Base-by-base conservation (phyloP, 1,284 basidiomycete genomes). In the Ustilago hordei region DNA sequence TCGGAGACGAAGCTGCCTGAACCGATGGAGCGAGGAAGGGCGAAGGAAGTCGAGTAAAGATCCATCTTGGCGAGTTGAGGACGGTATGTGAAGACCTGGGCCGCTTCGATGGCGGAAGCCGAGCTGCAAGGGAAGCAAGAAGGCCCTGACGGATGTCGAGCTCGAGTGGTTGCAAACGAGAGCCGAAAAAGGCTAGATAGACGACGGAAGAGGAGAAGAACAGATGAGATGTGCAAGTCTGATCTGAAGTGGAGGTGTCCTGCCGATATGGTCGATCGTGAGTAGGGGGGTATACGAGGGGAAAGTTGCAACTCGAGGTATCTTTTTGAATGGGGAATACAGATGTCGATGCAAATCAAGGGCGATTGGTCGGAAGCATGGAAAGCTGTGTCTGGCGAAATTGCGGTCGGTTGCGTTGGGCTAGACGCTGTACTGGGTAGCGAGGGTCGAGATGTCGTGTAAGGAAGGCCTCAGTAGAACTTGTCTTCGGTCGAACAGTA, bases 1-100 rank as follows among this genome's bases (percentile, higher is more conserved):
- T 80, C 75, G 31, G 69, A 53, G 43, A 68, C 77, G 34, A 68
- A 79, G 60, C 64, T 63, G 53, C 55, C 59, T 13, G 72, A 56
- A 11, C 71, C 79, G 19, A 71, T 41, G 13, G 75, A 61, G 41
- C 81, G 67, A n/a, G 81, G 82, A 31, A 82, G 69, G 58, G 79
- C 81, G 65, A 84, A 82, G 1, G 81, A 71, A 15, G 76, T 80
- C 43, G 81, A 75, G 68, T 82, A 84, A 70, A 78, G 63, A 60
- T 82, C 82, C 81, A 81, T 81, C 15, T 58, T 66, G 59, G 52
- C 54, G 32, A 28, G 38, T 13, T 15, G 8, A n/a, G 13, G 38
- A 39, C 8, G 43, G n/a, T 38, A 56, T 32, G 54, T 41, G 47
- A 48, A 64, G 53, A 58, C 57, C 65, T 59, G 70, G 55, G 53